Conservation (phyloP, 352 stramenopile genomes). For the Pythium chondricola region DNA sequence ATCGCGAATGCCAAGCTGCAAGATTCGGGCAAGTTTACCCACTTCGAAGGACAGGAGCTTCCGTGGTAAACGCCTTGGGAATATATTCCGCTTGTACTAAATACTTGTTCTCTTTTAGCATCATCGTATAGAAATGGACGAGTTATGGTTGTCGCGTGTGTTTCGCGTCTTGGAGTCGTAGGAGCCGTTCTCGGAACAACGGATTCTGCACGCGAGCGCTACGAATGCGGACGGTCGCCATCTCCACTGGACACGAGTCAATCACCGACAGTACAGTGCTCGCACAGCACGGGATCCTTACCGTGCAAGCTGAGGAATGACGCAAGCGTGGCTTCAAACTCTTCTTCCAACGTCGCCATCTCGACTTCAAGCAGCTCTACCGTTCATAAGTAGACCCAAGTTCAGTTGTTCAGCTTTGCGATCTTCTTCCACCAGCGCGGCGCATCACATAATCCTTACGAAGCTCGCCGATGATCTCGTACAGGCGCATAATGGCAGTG, state of each 20-base stretch:
- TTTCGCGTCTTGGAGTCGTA: conserved; percentile 6
- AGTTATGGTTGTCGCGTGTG: not conserved
- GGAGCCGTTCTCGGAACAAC: conserved; percentile 10
- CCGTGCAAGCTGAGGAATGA: too few species aligned
- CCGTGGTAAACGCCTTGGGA: conserved; percentile 39
- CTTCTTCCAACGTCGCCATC: not conserved
- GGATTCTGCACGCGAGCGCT: conserved; percentile 7
- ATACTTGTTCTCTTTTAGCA: not conserved
- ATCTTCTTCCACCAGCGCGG: conserved; percentile 4
- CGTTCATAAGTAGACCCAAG: too few species aligned
- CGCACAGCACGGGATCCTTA: too few species aligned
- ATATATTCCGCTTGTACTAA: not conserved
- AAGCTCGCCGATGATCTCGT: too few species aligned
- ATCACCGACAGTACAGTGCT: too few species aligned
- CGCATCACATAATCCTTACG: too few species aligned
- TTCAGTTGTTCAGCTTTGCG: too few species aligned
- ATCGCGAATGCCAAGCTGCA: conserved; percentile 43
- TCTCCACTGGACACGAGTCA: too few species aligned
- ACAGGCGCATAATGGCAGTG: not conserved
- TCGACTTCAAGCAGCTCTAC: not conserved
- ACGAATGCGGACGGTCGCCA: conserved; percentile 4
- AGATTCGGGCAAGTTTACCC: conserved; percentile 45
- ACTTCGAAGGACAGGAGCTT: conserved; percentile 42
- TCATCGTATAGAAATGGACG: too few species aligned
- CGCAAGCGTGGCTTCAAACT: conserved; percentile 1